Conservation (phyloP, 2,329 filamentous ascomycete genomes). For the Fusarium sp. region DNA sequence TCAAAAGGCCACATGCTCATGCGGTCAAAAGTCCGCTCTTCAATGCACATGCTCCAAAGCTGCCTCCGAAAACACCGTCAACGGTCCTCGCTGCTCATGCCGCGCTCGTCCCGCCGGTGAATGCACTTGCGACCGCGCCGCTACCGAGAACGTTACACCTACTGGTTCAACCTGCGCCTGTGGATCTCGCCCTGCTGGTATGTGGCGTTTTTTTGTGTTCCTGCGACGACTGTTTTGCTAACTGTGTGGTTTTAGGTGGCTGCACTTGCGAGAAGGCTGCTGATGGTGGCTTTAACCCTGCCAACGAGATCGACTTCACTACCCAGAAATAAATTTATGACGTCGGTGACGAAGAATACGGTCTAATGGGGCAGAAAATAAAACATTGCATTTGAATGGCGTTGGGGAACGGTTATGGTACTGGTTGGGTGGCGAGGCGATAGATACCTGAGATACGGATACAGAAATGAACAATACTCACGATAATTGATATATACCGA, state of each 20-base stretch:
- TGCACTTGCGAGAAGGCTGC: constrained; percentile 86
- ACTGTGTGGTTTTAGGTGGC: constrained; percentile 55
- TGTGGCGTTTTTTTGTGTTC: constrained; percentile 41
- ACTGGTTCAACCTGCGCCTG: constrained; percentile 76
- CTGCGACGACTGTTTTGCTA: constrained; percentile 13
- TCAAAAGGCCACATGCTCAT: constrained; percentile 80
- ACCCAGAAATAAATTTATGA: constrained; percentile 55
- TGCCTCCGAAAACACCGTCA: constrained; percentile 74
- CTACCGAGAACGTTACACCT: constrained; percentile 72
- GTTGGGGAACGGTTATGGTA: constrained; percentile 25
- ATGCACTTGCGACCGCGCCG: constrained; percentile 82
- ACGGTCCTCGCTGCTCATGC: constrained; percentile 83
- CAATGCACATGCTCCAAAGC: constrained; percentile 88
- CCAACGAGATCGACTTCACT: constrained; percentile 87
- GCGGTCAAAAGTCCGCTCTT: constrained; percentile 86
- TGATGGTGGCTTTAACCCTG: constrained; percentile 67
- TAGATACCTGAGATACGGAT: constrained; percentile 14
- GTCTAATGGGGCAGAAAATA: neutral
- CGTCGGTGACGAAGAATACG: neutral
- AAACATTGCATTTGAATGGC: constrained; percentile 25
- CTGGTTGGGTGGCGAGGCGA: constrained; percentile 16
- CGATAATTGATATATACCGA: neutral
- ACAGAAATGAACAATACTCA: constrained; percentile 6
- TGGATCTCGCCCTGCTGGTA: constrained; percentile 77
- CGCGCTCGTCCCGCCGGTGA: constrained; percentile 79